Percentiles rank a stretch among this genome's conserved stretches.
Evolutionary conservation across 306 rosid genomes (phyloP).

Genomic region (Prinsepia uniflora): DNA sequence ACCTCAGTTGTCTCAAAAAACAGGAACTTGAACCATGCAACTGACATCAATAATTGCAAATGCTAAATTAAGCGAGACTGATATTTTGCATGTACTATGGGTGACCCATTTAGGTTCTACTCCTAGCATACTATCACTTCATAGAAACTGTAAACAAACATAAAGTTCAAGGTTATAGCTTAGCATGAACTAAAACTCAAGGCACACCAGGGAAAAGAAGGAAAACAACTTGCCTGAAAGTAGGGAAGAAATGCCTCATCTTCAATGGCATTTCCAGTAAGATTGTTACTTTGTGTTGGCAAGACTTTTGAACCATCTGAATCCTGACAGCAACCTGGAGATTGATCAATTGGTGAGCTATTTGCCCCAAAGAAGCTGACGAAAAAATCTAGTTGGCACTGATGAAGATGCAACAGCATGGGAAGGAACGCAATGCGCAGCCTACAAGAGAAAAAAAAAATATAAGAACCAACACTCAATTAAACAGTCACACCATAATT

Average conservation of each 20-base stretch:
- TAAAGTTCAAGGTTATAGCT: background rate
- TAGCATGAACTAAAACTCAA: constrained; percentile 17
- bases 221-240: constrained; percentile 72
- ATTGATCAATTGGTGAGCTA: constrained; percentile 44
- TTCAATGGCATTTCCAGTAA: constrained; percentile 38
- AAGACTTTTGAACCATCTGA: constrained; percentile 51
- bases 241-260: constrained; percentile 93
- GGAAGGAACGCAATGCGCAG: constrained; percentile 67
- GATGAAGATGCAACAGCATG: constrained; percentile 70
- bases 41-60: background rate
- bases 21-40: background rate
- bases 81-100: background rate
- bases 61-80: background rate
- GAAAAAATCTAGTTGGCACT: constrained; percentile 81
- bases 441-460: constrained; percentile 38
- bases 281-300: constrained; percentile 32
- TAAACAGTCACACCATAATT: background rate
- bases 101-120: background rate
- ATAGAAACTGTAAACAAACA: constrained; percentile 1
- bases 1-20: background rate
- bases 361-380: constrained; percentile 68
- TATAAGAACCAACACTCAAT: constrained; percentile 9
- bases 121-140: background rate
- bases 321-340: constrained; percentile 46
- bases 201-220: background rate